Evolutionary conservation across 257 asterid genomes (phyloP).

Genomic region (Pogostemon cablin): DNA sequence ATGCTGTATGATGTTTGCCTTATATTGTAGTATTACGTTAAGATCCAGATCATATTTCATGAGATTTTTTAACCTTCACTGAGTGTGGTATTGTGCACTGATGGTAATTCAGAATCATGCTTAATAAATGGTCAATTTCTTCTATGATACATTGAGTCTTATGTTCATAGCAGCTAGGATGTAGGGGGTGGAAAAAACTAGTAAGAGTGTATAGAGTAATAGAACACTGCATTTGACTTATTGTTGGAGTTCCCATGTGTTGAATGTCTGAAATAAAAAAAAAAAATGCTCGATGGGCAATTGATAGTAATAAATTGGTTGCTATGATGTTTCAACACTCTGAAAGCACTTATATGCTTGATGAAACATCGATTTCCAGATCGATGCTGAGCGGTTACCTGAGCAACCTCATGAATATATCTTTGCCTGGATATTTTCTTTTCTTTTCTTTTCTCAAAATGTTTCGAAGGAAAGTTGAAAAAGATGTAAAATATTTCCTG

Average conservation of each 20-base stretch:
- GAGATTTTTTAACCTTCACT: neutral
- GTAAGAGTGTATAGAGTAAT: neutral
- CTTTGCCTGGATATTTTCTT: neutral
- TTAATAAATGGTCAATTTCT: neutral
- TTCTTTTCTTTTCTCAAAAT: slow-evolving; percentile 4
- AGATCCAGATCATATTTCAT: neutral
- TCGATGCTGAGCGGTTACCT: slow-evolving; percentile 81
- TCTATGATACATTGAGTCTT: neutral
- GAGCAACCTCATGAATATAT: slow-evolving; percentile 42
- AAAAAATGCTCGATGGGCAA: neutral
- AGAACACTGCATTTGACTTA: neutral
- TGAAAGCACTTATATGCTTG: slow-evolving; percentile 49
- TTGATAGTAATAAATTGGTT: slow-evolving; percentile 33
- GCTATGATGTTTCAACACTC: slow-evolving; percentile 48
- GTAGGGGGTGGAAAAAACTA: neutral
- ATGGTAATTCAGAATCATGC: neutral
- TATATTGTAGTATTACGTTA: neutral
- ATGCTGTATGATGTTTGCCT: neutral
- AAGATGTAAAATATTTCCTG: neutral
- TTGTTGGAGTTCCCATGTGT: neutral
- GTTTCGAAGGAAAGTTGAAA: neutral
- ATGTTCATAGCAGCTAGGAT: neutral
- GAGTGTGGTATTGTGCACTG: neutral
- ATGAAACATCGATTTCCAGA: slow-evolving; percentile 48
- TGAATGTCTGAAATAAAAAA: neutral